Conservation (phyloP, 495 filamentous ascomycete species). For the Talaromyces thailandensis region DNA sequence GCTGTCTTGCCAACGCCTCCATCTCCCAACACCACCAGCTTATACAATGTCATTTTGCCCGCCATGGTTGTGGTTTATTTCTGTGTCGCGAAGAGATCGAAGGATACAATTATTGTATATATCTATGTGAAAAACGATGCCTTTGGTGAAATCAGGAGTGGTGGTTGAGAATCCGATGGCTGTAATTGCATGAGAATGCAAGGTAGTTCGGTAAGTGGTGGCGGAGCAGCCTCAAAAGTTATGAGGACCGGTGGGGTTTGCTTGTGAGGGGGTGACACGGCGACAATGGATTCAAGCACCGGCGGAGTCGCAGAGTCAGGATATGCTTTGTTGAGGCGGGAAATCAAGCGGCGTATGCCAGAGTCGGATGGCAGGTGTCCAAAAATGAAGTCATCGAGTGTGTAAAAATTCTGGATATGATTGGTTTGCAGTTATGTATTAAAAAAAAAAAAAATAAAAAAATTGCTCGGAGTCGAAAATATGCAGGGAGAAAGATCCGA, state of each 20-base stretch:
- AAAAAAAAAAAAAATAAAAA: no score
- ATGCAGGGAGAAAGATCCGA: neutral
- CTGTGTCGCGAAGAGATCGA: neutral
- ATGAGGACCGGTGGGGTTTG: neutral
- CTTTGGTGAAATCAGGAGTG: neutral
- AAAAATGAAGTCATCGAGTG: neutral
- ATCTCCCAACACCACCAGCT: constrained; percentile 94
- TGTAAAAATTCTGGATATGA: neutral
- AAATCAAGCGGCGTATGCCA: neutral
- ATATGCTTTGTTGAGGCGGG: neutral
- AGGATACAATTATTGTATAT: neutral
- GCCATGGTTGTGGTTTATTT: constrained; percentile 37
- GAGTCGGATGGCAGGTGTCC: neutral
- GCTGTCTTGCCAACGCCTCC: constrained; percentile 95
- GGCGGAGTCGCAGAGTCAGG: neutral
- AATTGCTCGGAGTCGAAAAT: neutral
- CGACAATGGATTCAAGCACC: neutral
- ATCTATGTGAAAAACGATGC: neutral
- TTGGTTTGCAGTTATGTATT: neutral
- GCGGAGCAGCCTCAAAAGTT: neutral
- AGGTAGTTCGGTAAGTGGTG: neutral
- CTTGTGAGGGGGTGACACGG: constrained; percentile 1
- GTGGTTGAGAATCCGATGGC: neutral
- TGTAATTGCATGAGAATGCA: neutral
- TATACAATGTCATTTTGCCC: constrained; percentile 93